Base-by-base conservation (phyloP, 441 rosid species). In the Pelargonium myrrhifolium region DNA sequence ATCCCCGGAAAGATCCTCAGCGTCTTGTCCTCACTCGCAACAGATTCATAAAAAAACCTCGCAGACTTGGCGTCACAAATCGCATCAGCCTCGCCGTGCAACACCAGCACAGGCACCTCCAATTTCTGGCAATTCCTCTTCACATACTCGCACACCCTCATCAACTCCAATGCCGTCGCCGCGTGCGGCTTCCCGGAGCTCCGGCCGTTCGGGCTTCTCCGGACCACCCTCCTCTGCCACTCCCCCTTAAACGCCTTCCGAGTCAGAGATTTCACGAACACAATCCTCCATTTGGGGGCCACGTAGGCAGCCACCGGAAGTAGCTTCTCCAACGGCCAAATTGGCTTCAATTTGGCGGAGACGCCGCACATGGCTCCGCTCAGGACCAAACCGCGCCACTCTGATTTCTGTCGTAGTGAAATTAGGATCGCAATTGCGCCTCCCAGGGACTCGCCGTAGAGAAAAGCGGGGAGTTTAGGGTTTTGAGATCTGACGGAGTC, bases 321-420 rank as follows among this genome's bases (percentile, higher is more conserved):
- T 14, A 79, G 58, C 55, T 73, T 72, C 72, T 76, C 79, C 0
- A 73, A 21, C 0, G 76, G 80, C 80, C 78, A 76, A 26, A 55
- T 63, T 4, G 82, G 82, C 45, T 73, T 79, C 9, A 73, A 79
- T 17, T 71, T 76, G 0, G 72, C 39, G 3, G 79, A 73, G 68
- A 79, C 69, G 0, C 78, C 82, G 62, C 82, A 79, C 82, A 76
- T 76, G 5, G 80, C 55, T 17, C 82, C 75, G n/a, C 62, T 79
- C 63, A 76, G 49, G 17, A 79, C 68, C 47, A 79, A 69, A 1
- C 80, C 79, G 64, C 66, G 49, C 81, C 81, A 78, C 42, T 43
- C 62, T 28, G 51, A 37, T 21, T 58, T 73, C 15, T 78, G 66
- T 22, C 72, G 17, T 10, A 75, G 42, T 22, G 71, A 66, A 9